These are phyloP conservation scores for Fusarium nelsonii DNA, from an alignment of 2,329 filamentous ascomycete species.

Conservation along the genomic window DNA sequence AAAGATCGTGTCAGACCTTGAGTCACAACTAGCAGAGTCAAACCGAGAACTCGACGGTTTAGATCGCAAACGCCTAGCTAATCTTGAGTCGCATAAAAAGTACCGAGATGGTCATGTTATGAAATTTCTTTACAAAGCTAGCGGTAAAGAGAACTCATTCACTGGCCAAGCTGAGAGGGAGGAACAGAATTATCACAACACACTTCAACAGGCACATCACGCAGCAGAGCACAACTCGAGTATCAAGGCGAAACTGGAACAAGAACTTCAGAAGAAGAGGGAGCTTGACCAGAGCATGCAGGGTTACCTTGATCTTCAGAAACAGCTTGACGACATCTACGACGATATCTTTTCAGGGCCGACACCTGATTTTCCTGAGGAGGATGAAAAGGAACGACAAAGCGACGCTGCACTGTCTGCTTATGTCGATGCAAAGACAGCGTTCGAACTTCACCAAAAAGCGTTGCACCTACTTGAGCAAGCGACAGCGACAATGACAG, in stretches of 20 bases:
- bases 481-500: conserved; percentile 52
- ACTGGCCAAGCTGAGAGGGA: conserved; percentile 63
- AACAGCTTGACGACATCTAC: conserved; percentile 65
- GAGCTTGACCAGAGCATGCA: conserved; percentile 54
- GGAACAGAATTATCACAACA: conserved; percentile 67
- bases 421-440: conserved; percentile 55
- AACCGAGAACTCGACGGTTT: conserved; percentile 56
- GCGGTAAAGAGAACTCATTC: conserved; percentile 58
- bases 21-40: conserved; percentile 54
- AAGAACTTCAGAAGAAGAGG: conserved; percentile 54
- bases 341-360: conserved; percentile 64
- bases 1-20: conserved; percentile 60
- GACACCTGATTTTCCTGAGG: conserved; percentile 65
- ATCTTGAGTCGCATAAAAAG: conserved; percentile 64
- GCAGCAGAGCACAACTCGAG: conserved; percentile 58
- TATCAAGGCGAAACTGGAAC: conserved; percentile 55
- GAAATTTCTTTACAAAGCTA: conserved; percentile 64
- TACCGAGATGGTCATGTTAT: conserved; percentile 66
- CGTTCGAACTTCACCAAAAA: conserved; percentile 57
- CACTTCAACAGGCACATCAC: conserved; percentile 61
- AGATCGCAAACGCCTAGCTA: conserved; percentile 57
- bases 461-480: conserved; percentile 57
- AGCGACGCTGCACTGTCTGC: conserved; percentile 51
- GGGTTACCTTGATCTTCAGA: conserved; percentile 57
- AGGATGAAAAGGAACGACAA: conserved; percentile 61